These are phyloP conservation scores for Prunella vulgaris DNA, from an alignment of 257 asterid species.

Conservation along the genomic window DNA sequence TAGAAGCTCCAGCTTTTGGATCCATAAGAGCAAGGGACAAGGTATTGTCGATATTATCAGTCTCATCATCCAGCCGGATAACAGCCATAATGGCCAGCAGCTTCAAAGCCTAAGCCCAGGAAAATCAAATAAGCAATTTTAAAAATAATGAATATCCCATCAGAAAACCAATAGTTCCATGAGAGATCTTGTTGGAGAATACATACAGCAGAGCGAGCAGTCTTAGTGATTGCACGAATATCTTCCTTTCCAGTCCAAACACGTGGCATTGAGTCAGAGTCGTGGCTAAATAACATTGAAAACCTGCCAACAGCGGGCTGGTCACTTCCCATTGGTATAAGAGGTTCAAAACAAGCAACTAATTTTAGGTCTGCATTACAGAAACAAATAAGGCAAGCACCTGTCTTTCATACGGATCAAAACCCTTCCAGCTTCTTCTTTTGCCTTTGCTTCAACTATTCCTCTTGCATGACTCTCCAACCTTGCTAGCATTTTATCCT, in stretches of 20 bases:
- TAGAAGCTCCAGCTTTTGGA: constrained; percentile 47
- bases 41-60: constrained; percentile 63
- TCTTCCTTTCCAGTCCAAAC: constrained; percentile 89
- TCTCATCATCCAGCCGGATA: constrained; percentile 65
- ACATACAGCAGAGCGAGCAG: constrained; percentile 75
- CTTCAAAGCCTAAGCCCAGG: constrained; percentile 61
- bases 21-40: constrained; percentile 71
- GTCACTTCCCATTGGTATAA: constrained; percentile 21
- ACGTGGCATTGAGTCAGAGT: constrained; percentile 82
- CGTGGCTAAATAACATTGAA: constrained; percentile 61
- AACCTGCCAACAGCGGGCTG: constrained; percentile 38
- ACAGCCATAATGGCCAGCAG: constrained; percentile 81
- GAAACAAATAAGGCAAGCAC: constrained; percentile 26
- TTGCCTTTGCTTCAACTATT: constrained; percentile 83
- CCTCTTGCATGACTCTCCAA: constrained; percentile 73
- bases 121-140: neutral
- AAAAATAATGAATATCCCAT: neutral
- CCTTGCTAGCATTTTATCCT: constrained; percentile 53
- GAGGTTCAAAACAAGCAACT: neutral
- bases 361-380: constrained; percentile 12
- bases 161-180: constrained; percentile 6
- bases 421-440: constrained; percentile 94
- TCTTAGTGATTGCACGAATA: constrained; percentile 67
- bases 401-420: constrained; percentile 93
- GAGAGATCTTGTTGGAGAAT: constrained; percentile 15